phyloP scores from a whole-genome alignment of 2,329 filamentous ascomycete species.

The Colletotrichum coccodes region DNA sequence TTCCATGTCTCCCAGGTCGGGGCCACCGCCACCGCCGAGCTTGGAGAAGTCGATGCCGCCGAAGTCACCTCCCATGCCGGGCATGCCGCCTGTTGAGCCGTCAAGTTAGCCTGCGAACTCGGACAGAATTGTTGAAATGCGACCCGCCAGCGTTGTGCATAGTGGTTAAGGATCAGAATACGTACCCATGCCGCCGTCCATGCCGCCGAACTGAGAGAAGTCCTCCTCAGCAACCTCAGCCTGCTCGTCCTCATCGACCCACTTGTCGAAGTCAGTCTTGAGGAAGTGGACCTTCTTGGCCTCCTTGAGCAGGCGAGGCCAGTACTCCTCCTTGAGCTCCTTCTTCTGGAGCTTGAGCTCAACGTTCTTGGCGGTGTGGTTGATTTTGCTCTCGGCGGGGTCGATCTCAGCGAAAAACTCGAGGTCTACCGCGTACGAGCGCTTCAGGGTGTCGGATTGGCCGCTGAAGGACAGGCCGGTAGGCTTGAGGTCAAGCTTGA shows the following conservation, averaged over 20 bases:
- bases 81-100: conserved; percentile 59
- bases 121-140: neutral
- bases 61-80: conserved; percentile 71
- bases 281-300: conserved; percentile 91
- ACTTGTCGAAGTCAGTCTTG: conserved; percentile 99
- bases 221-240: conserved; percentile 89
- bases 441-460: conserved; percentile 84
- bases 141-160: conserved; percentile 4
- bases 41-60: conserved; percentile 95
- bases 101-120: conserved; percentile 19
- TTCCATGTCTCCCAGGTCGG: conserved; percentile 57
- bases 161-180: conserved; percentile 35
- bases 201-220: conserved; percentile 73
- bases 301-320: conserved; percentile 94
- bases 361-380: conserved; percentile 89
- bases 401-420: conserved; percentile 95
- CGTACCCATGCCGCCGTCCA: conserved; percentile 74
- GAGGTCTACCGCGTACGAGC: conserved; percentile 85
- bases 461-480: conserved; percentile 84
- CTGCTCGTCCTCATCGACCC: conserved; percentile 99
- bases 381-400: conserved; percentile 81
- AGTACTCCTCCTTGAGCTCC: conserved; percentile 93
- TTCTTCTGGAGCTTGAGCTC: conserved; percentile 97
- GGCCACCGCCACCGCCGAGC: conserved; percentile 72
- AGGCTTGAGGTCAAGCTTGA: conserved; percentile 87